Percentiles rank a stretch among this genome's conserved stretches.
These are phyloP conservation scores for Diplodia seriata DNA, from an alignment of 2,329 filamentous ascomycete species.

Conservation along the genomic window DNA sequence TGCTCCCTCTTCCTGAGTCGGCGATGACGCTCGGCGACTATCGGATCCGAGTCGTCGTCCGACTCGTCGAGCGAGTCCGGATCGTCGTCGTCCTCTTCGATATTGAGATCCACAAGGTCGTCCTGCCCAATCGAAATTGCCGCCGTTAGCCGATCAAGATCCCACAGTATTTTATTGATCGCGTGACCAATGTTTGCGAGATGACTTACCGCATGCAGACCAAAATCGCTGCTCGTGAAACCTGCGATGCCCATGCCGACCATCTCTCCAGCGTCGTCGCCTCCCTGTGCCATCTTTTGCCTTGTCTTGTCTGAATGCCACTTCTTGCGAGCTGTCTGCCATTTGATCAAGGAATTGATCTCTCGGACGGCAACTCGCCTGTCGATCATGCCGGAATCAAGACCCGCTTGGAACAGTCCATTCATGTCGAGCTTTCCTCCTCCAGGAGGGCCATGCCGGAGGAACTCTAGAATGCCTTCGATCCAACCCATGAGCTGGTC, in stretches of 20 bases:
- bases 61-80: conserved; percentile 63
- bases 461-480: conserved; percentile 91
- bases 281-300: conserved; percentile 95
- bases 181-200: neutral
- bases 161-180: neutral
- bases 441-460: conserved; percentile 78
- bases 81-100: conserved; percentile 70
- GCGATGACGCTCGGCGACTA: conserved; percentile 81
- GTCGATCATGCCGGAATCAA: conserved; percentile 71
- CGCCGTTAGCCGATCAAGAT: conserved; percentile 1
- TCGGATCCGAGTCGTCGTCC: conserved; percentile 86
- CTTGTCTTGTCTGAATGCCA: conserved; percentile 98
- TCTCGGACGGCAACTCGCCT: conserved; percentile 75
- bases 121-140: conserved; percentile 46
- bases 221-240: conserved; percentile 87
- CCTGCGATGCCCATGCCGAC: conserved; percentile 45
- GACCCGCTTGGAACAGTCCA: conserved; percentile 82
- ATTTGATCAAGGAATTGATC: conserved; percentile 84
- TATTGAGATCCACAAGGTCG: conserved; percentile 84
- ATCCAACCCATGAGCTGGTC: conserved; percentile 97
- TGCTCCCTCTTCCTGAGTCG: conserved; percentile 79
- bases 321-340: conserved; percentile 95
- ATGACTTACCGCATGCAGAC: conserved; percentile 72
- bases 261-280: conserved; percentile 54
- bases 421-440: conserved; percentile 94